Evolutionary conservation across 148 eudicot species (phyloP).

Genomic region (Chenopodium berlandieri): DNA sequence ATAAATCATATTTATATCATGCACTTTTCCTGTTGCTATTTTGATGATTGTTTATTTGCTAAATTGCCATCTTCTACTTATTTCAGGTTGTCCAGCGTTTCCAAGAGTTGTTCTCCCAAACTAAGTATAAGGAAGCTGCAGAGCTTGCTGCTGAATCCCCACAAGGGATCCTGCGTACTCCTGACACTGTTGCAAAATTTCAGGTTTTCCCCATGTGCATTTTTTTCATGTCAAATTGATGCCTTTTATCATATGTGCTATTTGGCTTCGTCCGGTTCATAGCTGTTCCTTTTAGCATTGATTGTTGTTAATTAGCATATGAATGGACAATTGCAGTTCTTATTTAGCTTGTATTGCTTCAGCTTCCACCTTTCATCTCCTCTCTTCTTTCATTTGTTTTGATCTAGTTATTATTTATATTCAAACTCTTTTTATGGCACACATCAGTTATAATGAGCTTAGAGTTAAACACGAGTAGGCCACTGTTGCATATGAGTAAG

Average conservation of each 20-base stretch:
- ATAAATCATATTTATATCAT: not conserved
- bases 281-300: not conserved
- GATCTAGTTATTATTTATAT: no score
- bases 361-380: not conserved
- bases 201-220: conserved; percentile 48
- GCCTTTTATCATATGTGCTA: not conserved
- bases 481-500: not conserved
- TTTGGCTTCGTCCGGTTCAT: not conserved
- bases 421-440: no score
- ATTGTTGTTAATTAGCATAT: not conserved
- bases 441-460: no score
- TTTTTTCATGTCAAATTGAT: not conserved
- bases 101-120: conserved; percentile 96
- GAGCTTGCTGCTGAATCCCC: conserved; percentile 99
- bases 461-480: not conserved
- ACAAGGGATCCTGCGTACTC: conserved; percentile 92
- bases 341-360: not conserved
- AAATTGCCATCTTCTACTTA: not conserved
- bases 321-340: not conserved
- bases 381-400: not conserved
- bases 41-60: not conserved
- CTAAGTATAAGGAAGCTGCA: conserved; percentile 98
- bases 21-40: not conserved
- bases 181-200: conserved; percentile 98
- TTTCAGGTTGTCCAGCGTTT: conserved; percentile 95